phyloP scores from a whole-genome alignment of 257 asterid species.

The Solanum corneliomulleri region DNA sequence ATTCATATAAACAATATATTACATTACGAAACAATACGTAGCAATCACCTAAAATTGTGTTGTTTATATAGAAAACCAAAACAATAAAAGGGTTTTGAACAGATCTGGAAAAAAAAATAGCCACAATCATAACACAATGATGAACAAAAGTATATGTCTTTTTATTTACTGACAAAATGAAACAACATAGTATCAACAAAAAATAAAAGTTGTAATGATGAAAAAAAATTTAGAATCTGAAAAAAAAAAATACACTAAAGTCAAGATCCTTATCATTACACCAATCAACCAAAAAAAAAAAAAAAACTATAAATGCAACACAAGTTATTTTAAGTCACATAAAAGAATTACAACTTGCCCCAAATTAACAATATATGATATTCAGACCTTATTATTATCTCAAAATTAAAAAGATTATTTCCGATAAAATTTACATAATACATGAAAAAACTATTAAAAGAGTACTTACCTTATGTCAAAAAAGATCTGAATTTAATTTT shows the following conservation, averaged over 20 bases:
- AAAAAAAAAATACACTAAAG: neutral
- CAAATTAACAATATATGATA: neutral
- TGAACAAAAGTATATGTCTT: neutral
- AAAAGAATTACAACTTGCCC: neutral
- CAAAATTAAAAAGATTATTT: neutral
- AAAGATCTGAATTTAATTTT: neutral
- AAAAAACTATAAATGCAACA: neutral
- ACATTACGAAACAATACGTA: neutral
- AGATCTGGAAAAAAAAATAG: neutral
- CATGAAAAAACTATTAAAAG: neutral
- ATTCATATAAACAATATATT: neutral
- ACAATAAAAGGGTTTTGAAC: neutral
- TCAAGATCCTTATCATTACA: constrained; percentile 1
- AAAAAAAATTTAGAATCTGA: neutral
- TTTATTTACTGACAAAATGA: neutral
- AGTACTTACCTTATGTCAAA: neutral
- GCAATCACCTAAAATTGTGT: no score
- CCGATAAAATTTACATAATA: neutral
- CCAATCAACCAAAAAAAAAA: neutral
- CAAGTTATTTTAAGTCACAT: neutral
- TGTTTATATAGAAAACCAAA: neutral
- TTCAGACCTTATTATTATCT: neutral
- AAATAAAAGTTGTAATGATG: neutral
- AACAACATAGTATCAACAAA: neutral
- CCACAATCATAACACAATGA: neutral